phyloP scores from a whole-genome alignment of 2,329 filamentous ascomycete genomes.

The Fusarium sp. region DNA sequence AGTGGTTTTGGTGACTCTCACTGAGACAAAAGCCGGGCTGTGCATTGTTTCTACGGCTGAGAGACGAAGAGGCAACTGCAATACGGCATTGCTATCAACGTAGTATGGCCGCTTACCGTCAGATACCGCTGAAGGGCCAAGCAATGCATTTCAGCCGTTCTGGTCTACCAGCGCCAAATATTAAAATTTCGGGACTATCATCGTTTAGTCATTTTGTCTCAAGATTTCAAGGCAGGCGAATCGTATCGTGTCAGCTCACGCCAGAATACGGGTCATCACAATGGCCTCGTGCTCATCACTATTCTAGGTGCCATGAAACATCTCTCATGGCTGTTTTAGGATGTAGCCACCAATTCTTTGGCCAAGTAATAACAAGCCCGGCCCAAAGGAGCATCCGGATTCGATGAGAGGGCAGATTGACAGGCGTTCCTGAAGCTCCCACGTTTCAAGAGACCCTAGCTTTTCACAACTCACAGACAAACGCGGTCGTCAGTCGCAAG shows the following conservation, averaged over 20 bases:
- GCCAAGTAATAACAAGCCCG: slow-evolving; percentile 7
- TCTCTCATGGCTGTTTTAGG: slow-evolving; percentile 25
- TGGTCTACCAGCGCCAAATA: slow-evolving; percentile 23
- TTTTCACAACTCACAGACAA: slow-evolving; percentile 18
- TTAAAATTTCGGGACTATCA: slow-evolving; percentile 12
- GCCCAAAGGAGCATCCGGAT: slow-evolving; percentile 23
- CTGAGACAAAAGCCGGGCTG: slow-evolving; percentile 31
- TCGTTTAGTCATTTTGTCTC: slow-evolving; percentile 32
- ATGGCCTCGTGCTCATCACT: slow-evolving; percentile 18
- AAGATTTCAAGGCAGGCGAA: slow-evolving; percentile 19
- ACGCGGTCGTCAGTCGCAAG: slow-evolving; percentile 35
- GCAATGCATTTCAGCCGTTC: slow-evolving; percentile 8
- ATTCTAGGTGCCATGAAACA: slow-evolving; percentile 33
- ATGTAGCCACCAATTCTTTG: slow-evolving; percentile 12
- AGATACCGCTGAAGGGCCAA: slow-evolving; percentile 18
- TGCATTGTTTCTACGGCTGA: slow-evolving; percentile 13
- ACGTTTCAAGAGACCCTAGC: slow-evolving; percentile 41
- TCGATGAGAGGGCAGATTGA: slow-evolving; percentile 19
- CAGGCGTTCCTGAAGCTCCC: slow-evolving; percentile 32
- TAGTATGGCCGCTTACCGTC: slow-evolving; percentile 32
- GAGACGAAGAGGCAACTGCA: slow-evolving; percentile 2
- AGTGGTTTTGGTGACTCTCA: slow-evolving; percentile 10
- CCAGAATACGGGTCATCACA: slow-evolving; percentile 25
- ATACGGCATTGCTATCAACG: slow-evolving; percentile 5
- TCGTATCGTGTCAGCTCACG: slow-evolving; percentile 29